Evolutionary conservation across 169 alveolate genomes (phyloP).

Genomic region (Sarcocystis neurona): DNA sequence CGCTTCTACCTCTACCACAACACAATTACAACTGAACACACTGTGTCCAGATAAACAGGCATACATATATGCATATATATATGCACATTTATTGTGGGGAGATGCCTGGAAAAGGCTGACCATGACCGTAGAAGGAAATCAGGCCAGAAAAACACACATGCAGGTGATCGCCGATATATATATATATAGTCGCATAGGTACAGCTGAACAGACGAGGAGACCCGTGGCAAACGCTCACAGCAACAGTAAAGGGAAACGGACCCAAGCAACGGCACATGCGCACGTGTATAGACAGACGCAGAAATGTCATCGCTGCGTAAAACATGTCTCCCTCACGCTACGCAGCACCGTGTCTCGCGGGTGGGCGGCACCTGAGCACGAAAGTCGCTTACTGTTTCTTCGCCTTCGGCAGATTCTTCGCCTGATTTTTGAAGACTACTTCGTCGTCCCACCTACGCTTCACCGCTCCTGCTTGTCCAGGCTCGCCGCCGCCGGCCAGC

Average conservation of each 20-base stretch:
- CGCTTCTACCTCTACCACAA: no score
- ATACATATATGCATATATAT: not conserved
- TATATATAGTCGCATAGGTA: no score
- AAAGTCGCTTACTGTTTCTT: slow-evolving; percentile 58
- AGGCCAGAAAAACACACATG: no score
- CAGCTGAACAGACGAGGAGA: no score
- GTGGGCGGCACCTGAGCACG: no score
- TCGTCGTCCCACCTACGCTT: slow-evolving; percentile 91
- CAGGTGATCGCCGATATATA: no score
- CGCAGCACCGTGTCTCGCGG: not conserved
- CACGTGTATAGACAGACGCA: no score
- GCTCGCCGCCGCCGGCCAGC: slow-evolving; percentile 49
- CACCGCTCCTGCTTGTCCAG: slow-evolving; percentile 51
- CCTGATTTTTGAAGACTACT: slow-evolving; percentile 86
- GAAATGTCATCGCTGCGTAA: not conserved
- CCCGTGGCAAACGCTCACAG: no score
- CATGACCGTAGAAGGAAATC: no score
- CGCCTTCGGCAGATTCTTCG: slow-evolving; percentile 78
- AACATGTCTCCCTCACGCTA: not conserved
- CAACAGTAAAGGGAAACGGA: no score
- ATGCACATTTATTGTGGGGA: not conserved
- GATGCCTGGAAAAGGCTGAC: not conserved
- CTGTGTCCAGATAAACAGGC: not conserved
- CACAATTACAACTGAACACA: no score
- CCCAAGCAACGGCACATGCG: no score